Evolutionary conservation across 83 land plant genomes (phyloP).

Genomic region (Thuja plicata): DNA sequence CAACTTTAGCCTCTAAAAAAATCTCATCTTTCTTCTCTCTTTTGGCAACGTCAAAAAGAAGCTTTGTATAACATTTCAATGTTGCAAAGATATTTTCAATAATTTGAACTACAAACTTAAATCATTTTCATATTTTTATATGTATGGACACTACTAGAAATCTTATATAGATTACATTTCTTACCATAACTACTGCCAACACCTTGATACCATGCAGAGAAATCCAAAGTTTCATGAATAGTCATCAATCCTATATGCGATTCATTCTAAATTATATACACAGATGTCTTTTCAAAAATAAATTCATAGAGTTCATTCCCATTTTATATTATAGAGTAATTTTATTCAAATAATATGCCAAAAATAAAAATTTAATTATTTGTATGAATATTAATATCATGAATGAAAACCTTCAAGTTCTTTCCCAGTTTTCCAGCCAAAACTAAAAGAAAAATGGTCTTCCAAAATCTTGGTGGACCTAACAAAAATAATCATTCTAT

Average conservation of each 20-base stretch:
- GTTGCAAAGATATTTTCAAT: neutral
- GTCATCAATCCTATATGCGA: conserved; percentile 30
- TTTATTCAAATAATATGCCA: neutral
- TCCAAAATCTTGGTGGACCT: conserved; percentile 75
- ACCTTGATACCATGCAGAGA: conserved; percentile 35
- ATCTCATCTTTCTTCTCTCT: conserved; percentile 49
- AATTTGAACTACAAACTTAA: neutral
- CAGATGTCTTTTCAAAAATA: conserved; percentile 23
- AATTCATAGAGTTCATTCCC: conserved; percentile 21
- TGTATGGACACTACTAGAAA: neutral
- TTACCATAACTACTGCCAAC: conserved; percentile 34
- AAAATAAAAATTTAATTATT: too few relatives aligned
- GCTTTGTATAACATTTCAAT: conserved; percentile 19
- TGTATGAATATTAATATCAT: neutral
- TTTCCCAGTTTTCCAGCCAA: conserved; percentile 70
- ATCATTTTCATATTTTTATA: neutral
- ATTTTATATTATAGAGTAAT: conserved; percentile 17
- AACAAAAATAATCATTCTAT: conserved; percentile 69
- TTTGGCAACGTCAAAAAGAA: conserved; percentile 37
- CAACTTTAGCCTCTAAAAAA: conserved; percentile 45
- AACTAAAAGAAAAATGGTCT: conserved; percentile 65
- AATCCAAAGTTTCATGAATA: conserved; percentile 33
- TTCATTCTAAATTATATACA: conserved; percentile 29
- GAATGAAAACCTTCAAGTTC: conserved; percentile 41
- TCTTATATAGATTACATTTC: neutral